Conservation (phyloP, 495 filamentous ascomycete genomes). For the Niebla homalea region DNA sequence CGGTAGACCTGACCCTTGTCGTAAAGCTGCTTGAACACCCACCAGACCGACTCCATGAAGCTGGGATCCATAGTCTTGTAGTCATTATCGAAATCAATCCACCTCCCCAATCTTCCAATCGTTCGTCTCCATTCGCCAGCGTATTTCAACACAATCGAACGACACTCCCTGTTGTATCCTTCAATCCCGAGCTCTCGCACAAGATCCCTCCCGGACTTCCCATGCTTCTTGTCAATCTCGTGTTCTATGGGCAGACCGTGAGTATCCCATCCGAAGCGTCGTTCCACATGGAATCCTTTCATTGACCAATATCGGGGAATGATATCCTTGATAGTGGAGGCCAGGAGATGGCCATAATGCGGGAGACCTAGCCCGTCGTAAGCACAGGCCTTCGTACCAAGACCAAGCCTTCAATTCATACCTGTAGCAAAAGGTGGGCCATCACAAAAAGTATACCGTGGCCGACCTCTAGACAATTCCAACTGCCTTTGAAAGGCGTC, state of each 20-base stretch:
- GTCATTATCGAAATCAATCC: conserved; percentile 98
- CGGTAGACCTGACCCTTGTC: conserved; percentile 82
- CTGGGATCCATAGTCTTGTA: conserved; percentile 93
- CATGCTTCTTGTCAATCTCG: conserved; percentile 96
- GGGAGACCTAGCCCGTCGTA: conserved; percentile 43
- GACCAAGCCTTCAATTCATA: conserved; percentile 9
- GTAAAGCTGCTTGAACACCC: conserved; percentile 87
- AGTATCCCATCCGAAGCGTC: conserved; percentile 73
- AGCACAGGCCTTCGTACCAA: conserved; percentile 38
- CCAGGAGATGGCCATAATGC: conserved; percentile 91
- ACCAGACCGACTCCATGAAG: conserved; percentile 98
- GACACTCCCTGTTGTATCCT: conserved; percentile 87
- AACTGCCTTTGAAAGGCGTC: conserved; percentile 72
- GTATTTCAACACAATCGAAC: conserved; percentile 89
- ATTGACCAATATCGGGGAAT: conserved; percentile 96
- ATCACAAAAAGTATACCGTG: conserved; percentile 75
- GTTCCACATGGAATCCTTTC: conserved; percentile 78
- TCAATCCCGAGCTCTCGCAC: conserved; percentile 78
- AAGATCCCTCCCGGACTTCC: conserved; percentile 76
- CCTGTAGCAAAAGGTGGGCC: conserved; percentile 40
- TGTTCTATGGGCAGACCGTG: conserved; percentile 94
- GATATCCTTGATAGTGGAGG: conserved; percentile 95
- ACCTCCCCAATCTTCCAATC: conserved; percentile 81
- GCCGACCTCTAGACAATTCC: conserved; percentile 55
- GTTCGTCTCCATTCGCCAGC: conserved; percentile 80